Evolutionary conservation across 2,329 filamentous ascomycete genomes (phyloP).

Genomic region (Myriosclerotinia duriaeana): DNA sequence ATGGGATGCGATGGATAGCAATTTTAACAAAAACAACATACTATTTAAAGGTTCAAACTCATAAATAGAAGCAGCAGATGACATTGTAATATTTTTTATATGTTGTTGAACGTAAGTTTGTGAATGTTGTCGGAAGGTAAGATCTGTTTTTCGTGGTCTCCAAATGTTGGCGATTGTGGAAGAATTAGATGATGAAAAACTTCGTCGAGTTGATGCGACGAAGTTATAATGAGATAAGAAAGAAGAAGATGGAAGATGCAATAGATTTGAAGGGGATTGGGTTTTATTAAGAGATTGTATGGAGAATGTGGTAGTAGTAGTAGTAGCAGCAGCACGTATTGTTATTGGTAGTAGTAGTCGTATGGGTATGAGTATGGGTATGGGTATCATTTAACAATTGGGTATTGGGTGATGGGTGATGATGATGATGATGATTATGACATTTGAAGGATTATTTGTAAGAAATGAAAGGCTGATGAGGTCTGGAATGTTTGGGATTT

Average conservation of each 20-base stretch:
- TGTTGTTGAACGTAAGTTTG: constrained; percentile 12
- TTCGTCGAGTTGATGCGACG: constrained; percentile 6
- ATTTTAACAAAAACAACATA: constrained; percentile 47
- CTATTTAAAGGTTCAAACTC: constrained; percentile 83
- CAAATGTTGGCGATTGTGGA: constrained; percentile 2
- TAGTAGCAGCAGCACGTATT: no score
- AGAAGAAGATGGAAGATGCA: not conserved
- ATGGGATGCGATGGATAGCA: not conserved
- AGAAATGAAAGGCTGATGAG: not conserved
- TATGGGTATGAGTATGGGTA: not conserved
- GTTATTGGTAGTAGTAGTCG: not conserved
- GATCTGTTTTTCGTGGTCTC: constrained; percentile 10
- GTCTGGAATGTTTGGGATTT: constrained; percentile 2
- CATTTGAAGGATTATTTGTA: constrained; percentile 20
- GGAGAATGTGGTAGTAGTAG: not conserved
- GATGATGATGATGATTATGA: not conserved
- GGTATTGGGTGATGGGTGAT: not conserved
- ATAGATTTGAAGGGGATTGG: not conserved
- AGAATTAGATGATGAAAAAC: not conserved
- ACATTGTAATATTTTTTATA: constrained; percentile 48
- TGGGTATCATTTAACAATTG: not conserved
- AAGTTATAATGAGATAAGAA: not conserved
- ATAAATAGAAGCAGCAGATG: constrained; percentile 71
- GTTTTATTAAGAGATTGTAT: not conserved
- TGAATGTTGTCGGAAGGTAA: constrained; percentile 4